Evolutionary conservation across 208 protist genomes (phyloP), one percentile per base, ranked within the genome.

Genomic region (Crithidia sp.): DNA sequence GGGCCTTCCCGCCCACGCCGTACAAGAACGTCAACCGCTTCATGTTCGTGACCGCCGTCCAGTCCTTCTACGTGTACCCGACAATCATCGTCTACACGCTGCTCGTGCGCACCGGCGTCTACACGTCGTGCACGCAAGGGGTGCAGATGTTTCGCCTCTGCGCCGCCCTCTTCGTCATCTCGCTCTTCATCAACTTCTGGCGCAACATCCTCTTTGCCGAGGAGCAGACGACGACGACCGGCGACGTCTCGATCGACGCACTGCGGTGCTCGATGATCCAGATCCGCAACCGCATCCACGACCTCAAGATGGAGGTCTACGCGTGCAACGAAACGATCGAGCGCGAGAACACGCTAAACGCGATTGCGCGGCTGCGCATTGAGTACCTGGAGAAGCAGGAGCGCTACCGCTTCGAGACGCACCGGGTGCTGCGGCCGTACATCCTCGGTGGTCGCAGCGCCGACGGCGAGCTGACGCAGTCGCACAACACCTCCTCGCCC

Each of bases 351-450:
- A 83, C 81, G 19, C 78, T 90, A n/a, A 92, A 90, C 66, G 85
- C 84, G 52, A 84, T 86, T 58, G 74, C 86, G 4, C 89, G 83
- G 56, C 75, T 94, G 41, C 86, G 85, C 9, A 83, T 88, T n/a
- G 89, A 94, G 75, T 84, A 86, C 64, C 50, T 92, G 62, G 86
- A 91, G 68, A 91, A 92, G 63, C 86, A 91, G 49, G 79, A 90
- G 69, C 77, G 78, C 67, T 94, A 90, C 76, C 81, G 79, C 76
- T 80, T 82, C 58, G 86, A 86, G 65, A 89, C 76, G 53, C 74
- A 86, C 49, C 82, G 81, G 36, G 56, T 80, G 49, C 79, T 91
- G 67, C 72, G 71, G 17, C 61, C 67, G 16, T 89, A 83, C 60
- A 76, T 85, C 71, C 63, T 87, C 37, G 77, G 77, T 49, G 57